phyloP scores from a whole-genome alignment of 2,329 filamentous ascomycete genomes.

The Alternaria burnsii region DNA sequence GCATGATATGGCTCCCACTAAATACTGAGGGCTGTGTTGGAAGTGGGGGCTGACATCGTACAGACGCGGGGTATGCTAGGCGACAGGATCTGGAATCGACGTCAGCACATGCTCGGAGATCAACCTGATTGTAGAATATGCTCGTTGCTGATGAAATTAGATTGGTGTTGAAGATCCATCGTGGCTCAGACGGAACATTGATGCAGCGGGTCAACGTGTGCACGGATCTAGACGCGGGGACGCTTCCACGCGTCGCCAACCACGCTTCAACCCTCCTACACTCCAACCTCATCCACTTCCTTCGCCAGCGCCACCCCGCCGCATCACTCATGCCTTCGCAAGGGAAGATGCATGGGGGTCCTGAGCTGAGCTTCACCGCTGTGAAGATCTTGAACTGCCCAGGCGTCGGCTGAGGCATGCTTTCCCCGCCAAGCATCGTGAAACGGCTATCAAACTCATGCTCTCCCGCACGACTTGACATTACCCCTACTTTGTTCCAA shows the following conservation, averaged over 20 bases:
- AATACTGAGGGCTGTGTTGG: background rate
- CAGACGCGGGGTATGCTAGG: background rate
- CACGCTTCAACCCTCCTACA: background rate
- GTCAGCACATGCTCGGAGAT: background rate
- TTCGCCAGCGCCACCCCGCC: background rate
- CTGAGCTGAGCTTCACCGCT: background rate
- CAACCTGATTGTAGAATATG: background rate
- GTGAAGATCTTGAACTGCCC: background rate
- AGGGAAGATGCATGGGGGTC: background rate
- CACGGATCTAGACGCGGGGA: background rate
- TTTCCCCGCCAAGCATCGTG: slow-evolving; percentile 27
- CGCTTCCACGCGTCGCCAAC: background rate
- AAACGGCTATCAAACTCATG: slow-evolving; percentile 29
- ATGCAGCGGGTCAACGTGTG: background rate
- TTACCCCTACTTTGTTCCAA: slow-evolving; percentile 16
- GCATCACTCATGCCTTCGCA: background rate
- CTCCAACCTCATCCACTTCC: background rate
- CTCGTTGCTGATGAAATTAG: background rate
- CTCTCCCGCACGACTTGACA: slow-evolving; percentile 15
- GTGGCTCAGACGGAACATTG: background rate
- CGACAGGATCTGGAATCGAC: background rate
- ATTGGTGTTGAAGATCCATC: background rate
- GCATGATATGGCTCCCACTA: background rate
- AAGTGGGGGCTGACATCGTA: background rate
- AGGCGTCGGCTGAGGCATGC: slow-evolving; percentile 21